Evolutionary conservation across 2,329 filamentous ascomycete species (phyloP).

Genomic region (Fusarium algeriense): DNA sequence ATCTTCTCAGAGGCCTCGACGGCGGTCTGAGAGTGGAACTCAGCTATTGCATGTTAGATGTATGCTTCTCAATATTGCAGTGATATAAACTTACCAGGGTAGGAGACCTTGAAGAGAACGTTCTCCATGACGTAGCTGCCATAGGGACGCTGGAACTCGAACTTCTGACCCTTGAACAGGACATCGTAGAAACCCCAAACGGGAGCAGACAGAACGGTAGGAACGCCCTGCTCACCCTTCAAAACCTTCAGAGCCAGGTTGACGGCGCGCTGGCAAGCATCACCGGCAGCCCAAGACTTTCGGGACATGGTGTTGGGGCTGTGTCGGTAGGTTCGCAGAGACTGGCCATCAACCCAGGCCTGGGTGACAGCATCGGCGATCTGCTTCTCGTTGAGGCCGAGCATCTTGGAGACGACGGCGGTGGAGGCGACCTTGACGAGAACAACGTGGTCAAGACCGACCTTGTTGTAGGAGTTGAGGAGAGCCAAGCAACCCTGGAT

Average conservation of each 20-base stretch:
- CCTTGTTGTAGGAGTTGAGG: constrained; percentile 99
- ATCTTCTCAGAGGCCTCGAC: constrained; percentile 94
- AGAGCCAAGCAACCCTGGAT: constrained; percentile 97
- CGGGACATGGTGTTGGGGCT: constrained; percentile 99
- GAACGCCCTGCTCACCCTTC: constrained; percentile 90
- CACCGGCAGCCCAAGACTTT: constrained; percentile 98
- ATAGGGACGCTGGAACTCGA: constrained; percentile 95
- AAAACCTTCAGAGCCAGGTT: constrained; percentile 91
- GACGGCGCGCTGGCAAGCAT: constrained; percentile 95
- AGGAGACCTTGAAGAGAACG: constrained; percentile 99
- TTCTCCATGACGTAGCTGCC: constrained; percentile 99
- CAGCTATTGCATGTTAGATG: constrained; percentile 63
- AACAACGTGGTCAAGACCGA: constrained; percentile 96
- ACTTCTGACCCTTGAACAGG: constrained; percentile 94
- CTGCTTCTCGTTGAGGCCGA: constrained; percentile 89
- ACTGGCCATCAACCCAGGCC: constrained; percentile 97
- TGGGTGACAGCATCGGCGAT: constrained; percentile 96
- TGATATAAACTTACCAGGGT: constrained; percentile 75
- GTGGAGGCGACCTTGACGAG: constrained; percentile 97
- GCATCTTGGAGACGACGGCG: constrained; percentile 94
- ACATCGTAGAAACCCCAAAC: constrained; percentile 99
- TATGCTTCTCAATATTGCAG: background rate
- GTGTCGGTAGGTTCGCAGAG: constrained; percentile 96
- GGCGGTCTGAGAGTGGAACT: constrained; percentile 99
- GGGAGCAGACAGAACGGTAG: constrained; percentile 91